Base-by-base conservation (phyloP, 345 rosid species). In the Chamaenerion angustifolium region DNA sequence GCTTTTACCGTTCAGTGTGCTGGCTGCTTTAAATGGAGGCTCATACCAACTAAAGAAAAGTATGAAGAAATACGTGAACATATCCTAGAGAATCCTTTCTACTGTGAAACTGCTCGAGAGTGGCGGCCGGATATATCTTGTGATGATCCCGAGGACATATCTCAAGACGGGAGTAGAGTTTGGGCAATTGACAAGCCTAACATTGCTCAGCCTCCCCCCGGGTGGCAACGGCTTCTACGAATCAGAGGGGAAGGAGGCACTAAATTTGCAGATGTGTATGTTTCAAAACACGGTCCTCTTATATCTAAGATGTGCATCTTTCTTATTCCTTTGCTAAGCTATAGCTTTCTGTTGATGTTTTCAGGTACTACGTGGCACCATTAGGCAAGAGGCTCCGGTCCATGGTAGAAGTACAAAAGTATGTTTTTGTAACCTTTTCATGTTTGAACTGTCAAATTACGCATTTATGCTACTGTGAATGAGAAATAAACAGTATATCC, bases 181-280 rank as follows among this genome's bases (percentile, higher is more conserved):
- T 90, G 95, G 98, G 98, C 98, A 40, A 83, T 90, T 61, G 98
- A 86, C 65, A 83, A 81, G 45, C 98, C 95, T 11, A 83, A 77
- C 46, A 90, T 90, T 18, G 83, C 92, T 41, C 92, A 75, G 58
- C 94, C 98, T 8, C 98, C 98, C 43, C 62, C 65, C 46, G 94
- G 98, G 0, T 90, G 98, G 98, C 82, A 83, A 62, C 81, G 98
- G 48, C 60, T 76, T 35, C 67, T 86, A 21, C 67, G 80, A 31
- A 86, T 90, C 56, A 68, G 98, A 58, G 85, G 80, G 49, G 85
- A 81, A 76, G 94, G 98, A 46, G 72, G 94, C 66, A 81, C 77
- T 70, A 81, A 69, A 63, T 90, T 90, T 59, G 95, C 95, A 0
- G 98, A 90, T 55, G 82, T 90, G 98, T 90, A 86, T 1, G 95